Base-by-base conservation (phyloP, 192 early-diverging fungal genomes). In the Entrophospora sp. region DNA sequence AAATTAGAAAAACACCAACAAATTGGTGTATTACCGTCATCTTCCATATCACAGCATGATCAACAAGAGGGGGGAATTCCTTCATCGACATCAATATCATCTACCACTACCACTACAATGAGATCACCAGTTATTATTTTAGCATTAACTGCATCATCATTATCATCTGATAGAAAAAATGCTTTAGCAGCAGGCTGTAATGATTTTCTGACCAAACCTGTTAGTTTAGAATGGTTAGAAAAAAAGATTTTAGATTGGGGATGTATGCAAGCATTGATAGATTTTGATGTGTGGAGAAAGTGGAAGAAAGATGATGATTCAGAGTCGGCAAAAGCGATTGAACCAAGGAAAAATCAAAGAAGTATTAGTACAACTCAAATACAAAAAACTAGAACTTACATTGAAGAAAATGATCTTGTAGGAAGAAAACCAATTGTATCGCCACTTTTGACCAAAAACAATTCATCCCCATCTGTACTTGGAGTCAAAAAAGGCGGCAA, bases 211-310 rank as follows among this genome's bases (percentile, higher is more conserved):
- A 94, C 89, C 20, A 94, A 95, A 67, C 92, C 92, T 0, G 85
- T 92, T 13, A 85, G 83, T 67, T 69, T 92, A 8, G 78, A 79
- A 16, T 95, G 92, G 92, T 76, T 95, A 24, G 85, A 86, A 71
- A 81, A 84, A 43, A 93, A 93, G 76, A 89, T 95, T 62, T 79
- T 89, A 25, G 92, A 95, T 69, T 95, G 92, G 92, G 92, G 91
- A 1, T 87, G 87, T 67, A 95, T 95, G 87, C 92, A 95, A 64
- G 89, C 91, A 0, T 73, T 95, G 24, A 93, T 95, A 58, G 91
- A 95, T 70, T 88, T 91, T 61, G 88, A 90, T 27, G 82, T 78
- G 38, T 86, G 83, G 83, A 73, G 76, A 46, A 73, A 69, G 25
- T 82, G 83, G 83, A 84, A 82, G 44, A 61, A 51, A 18, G 53